Percentiles rank a stretch among this genome's conserved stretches.
Conservation (phyloP, 441 rosid genomes). For the Macaranga tanarius region DNA sequence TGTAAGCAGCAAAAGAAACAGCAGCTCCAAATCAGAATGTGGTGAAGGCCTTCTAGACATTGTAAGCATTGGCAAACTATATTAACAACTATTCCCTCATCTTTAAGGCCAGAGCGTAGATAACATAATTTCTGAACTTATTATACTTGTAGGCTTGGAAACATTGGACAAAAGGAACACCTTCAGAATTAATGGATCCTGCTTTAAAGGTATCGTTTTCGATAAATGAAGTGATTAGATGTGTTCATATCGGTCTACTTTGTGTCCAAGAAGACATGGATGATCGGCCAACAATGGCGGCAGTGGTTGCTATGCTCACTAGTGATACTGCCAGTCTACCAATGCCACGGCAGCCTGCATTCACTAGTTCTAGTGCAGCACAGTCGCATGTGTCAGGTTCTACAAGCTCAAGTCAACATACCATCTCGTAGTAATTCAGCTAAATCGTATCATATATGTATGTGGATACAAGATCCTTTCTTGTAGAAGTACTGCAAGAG, state of each 20-base stretch:
- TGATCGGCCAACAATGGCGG: slow-evolving; percentile 19
- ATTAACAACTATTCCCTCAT: too few relatives aligned
- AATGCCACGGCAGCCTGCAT: slow-evolving; percentile 18
- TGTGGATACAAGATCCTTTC: too few relatives aligned
- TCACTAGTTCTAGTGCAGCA: slow-evolving; percentile 2
- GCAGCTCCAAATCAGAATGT: not conserved
- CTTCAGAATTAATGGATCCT: slow-evolving; percentile 9
- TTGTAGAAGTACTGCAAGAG: too few relatives aligned
- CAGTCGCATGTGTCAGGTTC: not conserved
- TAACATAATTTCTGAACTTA: not conserved
- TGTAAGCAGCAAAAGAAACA: slow-evolving; percentile 18
- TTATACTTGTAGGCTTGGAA: slow-evolving; percentile 12
- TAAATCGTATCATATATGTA: too few relatives aligned
- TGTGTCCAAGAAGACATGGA: slow-evolving; percentile 22
- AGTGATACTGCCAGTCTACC: slow-evolving; percentile 12
- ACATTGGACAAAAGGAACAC: slow-evolving; percentile 10
- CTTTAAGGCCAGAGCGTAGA: not conserved
- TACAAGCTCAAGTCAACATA: not conserved
- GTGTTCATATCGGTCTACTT: slow-evolving; percentile 17
- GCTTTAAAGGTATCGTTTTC: slow-evolving; percentile 2
- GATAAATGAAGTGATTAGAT: slow-evolving; percentile 3
- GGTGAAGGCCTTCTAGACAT: not conserved
- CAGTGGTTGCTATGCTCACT: slow-evolving; percentile 12
- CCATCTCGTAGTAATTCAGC: not conserved
- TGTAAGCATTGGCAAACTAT: slow-evolving; percentile 1